Conservation (phyloP, 371 early-diverging fungal genomes). For the Saksenaea oblongispora region DNA sequence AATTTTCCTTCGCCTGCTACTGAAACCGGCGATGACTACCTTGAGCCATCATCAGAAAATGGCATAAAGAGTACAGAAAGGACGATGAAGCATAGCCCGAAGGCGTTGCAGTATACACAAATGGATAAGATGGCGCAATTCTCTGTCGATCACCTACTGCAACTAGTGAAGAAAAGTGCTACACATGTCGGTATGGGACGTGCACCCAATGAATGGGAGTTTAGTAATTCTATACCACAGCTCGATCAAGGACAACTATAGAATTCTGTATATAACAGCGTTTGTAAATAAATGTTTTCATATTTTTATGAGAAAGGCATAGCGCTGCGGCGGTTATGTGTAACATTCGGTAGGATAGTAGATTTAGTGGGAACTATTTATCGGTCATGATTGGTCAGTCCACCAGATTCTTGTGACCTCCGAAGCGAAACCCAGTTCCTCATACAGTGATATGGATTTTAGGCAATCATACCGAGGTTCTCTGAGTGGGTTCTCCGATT, state of each 20-base stretch:
- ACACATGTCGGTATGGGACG: slow-evolving; percentile 2
- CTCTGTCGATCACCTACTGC: slow-evolving; percentile 12
- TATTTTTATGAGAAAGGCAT: neutral
- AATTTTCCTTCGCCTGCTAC: slow-evolving; percentile 5
- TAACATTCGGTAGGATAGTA: neutral
- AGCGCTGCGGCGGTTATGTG: neutral
- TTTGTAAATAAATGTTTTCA: neutral
- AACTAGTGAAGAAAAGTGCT: slow-evolving; percentile 10
- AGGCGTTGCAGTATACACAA: slow-evolving; percentile 9
- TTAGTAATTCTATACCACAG: slow-evolving; percentile 22
- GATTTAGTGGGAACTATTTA: neutral
- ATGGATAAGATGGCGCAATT: slow-evolving; percentile 9
- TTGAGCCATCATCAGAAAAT: neutral
- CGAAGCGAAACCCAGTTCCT: neutral
- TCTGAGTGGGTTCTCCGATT: too few relatives aligned
- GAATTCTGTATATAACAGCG: slow-evolving; percentile 5
- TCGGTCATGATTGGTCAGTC: neutral
- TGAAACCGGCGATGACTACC: neutral
- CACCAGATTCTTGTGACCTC: neutral
- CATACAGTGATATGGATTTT: too few relatives aligned
- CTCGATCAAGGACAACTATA: slow-evolving; percentile 19
- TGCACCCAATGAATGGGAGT: slow-evolving; percentile 27
- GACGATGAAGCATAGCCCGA: neutral
- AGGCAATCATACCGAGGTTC: too few relatives aligned
- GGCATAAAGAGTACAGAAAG: neutral